Percentiles rank a stretch among this genome's conserved stretches.
Conservation (phyloP, 139 green algal species). For the Haematococcus sp. region DNA sequence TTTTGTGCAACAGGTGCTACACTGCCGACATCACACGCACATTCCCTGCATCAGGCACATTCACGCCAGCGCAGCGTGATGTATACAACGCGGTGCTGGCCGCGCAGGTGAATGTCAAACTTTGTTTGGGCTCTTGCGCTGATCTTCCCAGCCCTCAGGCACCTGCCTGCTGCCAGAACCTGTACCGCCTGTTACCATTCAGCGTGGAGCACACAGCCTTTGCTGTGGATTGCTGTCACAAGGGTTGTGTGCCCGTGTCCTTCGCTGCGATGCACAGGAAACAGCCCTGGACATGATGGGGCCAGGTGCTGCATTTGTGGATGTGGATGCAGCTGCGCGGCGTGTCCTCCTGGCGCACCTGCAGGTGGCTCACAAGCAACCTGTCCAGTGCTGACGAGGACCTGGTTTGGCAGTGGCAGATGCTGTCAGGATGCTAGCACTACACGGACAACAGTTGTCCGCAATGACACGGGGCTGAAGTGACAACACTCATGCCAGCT, state of each 20-base stretch:
- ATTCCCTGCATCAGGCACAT: constrained; percentile 38
- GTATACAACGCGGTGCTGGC: constrained; percentile 49
- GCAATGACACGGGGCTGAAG: neutral
- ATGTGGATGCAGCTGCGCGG: constrained; percentile 10
- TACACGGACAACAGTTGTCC: neutral
- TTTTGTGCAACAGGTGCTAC: constrained; percentile 39
- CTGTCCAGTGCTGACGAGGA: too few relatives aligned
- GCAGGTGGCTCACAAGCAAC: too few relatives aligned
- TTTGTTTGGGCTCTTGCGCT: constrained; percentile 3
- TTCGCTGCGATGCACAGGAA: neutral
- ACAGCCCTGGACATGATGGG: constrained; percentile 9
- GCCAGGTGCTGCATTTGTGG: constrained; percentile 6
- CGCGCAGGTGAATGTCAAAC: constrained; percentile 26
- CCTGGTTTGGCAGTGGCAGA: too few relatives aligned
- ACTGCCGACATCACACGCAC: constrained; percentile 58
- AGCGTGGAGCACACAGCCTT: neutral
- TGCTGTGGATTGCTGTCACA: neutral
- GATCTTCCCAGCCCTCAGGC: neutral
- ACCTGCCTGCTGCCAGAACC: too few relatives aligned
- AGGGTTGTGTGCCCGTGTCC: too few relatives aligned
- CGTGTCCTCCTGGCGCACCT: constrained; percentile 1
- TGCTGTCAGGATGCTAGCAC: neutral
- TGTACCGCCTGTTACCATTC: neutral
- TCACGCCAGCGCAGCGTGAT: constrained; percentile 19
- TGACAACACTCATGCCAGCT: neutral